Evolutionary conservation across 495 filamentous ascomycete genomes (phyloP).

Genomic region (Penicillium salamii): DNA sequence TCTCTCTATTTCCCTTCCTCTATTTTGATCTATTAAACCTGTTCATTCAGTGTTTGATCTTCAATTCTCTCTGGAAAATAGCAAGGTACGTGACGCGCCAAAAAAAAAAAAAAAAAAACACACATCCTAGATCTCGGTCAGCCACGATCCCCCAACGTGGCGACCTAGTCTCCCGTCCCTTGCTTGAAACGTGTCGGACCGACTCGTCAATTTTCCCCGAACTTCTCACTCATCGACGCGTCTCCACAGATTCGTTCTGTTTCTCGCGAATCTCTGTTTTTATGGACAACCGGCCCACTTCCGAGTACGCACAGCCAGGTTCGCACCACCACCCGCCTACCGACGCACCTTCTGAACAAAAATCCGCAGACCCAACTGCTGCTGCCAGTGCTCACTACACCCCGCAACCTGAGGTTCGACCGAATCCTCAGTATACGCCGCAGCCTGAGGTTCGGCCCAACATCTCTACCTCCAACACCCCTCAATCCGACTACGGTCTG

Average conservation of each 20-base stretch:
- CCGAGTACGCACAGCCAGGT: conserved; percentile 98
- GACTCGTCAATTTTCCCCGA: conserved; percentile 34
- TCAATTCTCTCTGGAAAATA: neutral
- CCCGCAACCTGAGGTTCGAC: conserved; percentile 45
- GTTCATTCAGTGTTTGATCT: too few relatives aligned
- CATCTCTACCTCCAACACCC: conserved; percentile 70
- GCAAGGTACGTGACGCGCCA: neutral
- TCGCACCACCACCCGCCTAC: conserved; percentile 65
- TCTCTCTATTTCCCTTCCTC: neutral
- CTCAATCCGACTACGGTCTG: conserved; percentile 83
- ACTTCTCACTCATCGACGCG: conserved; percentile 10
- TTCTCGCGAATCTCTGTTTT: conserved; percentile 30
- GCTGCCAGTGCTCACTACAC: conserved; percentile 54
- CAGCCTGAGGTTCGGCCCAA: conserved; percentile 74
- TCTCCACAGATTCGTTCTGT: conserved; percentile 13
- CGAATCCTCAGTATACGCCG: conserved; percentile 53
- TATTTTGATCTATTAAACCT: too few relatives aligned
- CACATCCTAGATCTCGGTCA: conserved; percentile 3
- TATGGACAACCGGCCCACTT: conserved; percentile 84
- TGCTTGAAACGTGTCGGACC: conserved; percentile 26
- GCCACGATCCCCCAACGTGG: conserved; percentile 26
- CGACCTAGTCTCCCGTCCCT: conserved; percentile 30
- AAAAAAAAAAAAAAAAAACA: too few relatives aligned
- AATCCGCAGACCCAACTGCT: conserved; percentile 83
- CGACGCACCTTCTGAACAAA: conserved; percentile 72